These are phyloP conservation scores for Penicillium oxalicum DNA, from an alignment of 2,329 filamentous ascomycete genomes.

Conservation along the genomic window DNA sequence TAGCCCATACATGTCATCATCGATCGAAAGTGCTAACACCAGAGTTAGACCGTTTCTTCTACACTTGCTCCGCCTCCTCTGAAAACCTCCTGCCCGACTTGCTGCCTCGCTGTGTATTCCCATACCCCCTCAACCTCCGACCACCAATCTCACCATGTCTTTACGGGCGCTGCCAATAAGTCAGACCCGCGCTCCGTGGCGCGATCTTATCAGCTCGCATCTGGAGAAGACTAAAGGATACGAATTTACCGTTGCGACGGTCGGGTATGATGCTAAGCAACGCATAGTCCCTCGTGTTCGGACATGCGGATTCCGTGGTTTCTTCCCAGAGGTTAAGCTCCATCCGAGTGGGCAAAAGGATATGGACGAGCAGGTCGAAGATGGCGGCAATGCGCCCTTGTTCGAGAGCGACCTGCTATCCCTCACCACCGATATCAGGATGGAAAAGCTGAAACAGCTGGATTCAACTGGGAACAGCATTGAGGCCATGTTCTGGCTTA, in stretches of 20 bases:
- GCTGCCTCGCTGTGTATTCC: no score
- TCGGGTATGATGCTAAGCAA: constrained; percentile 13
- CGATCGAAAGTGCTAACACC: no score
- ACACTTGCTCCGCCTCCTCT: no score
- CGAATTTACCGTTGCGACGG: constrained; percentile 26
- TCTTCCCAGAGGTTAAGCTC: constrained; percentile 62
- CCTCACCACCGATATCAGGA: constrained; percentile 82
- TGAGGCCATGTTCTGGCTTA: constrained; percentile 81
- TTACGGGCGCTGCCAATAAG: constrained; percentile 1
- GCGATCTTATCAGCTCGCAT: constrained; percentile 20
- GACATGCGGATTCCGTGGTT: constrained; percentile 80
- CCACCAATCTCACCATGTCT: no score
- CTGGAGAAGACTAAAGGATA: constrained; percentile 19
- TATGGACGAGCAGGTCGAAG: constrained; percentile 37
- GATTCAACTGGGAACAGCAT: constrained; percentile 60
- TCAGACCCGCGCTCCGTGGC: constrained; percentile 25
- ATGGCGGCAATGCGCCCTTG: constrained; percentile 54
- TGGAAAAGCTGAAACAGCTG: constrained; percentile 76
- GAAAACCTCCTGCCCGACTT: no score
- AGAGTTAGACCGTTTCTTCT: no score
- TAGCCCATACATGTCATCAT: no score
- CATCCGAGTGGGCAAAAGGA: constrained; percentile 70
- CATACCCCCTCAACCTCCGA: no score
- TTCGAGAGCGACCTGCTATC: constrained; percentile 74
- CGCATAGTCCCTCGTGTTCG: constrained; percentile 28